Evolutionary conservation across 306 rosid genomes (phyloP), one percentile per base, ranked within the genome.

Genomic region (Quillaja saponaria): DNA sequence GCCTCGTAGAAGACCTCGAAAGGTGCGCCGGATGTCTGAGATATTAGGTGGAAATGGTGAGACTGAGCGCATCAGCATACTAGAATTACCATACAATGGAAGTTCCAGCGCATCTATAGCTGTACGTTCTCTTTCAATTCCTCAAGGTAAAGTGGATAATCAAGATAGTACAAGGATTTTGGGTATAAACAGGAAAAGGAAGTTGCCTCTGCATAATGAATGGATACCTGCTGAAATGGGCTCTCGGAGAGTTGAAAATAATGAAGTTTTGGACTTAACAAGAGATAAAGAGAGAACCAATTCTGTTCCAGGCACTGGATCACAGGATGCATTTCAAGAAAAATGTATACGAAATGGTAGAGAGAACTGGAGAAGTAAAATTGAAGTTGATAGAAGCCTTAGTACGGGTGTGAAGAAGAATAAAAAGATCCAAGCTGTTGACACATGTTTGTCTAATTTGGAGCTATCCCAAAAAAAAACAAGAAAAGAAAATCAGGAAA

Each of bases 1-100:
- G 57, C 76, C 76, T 55, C 95, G 91, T 52, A 76, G 83, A 81
- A 90, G 76, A 71, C 76, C 77, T 48, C 86, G 81, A 63, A 94
- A 85, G 86, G 80, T 83, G 68, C 99, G 99, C 52, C 73, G 87
- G 65, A 79, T 94, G 87, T 66, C 90, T 72, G 99, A 94, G 60
- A 78, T 94, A 69, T 72, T 88, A 66, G 69, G 82, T 79, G 84
- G 13, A 63, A 77, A 81, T 66, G 83, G 76, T 28, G 81, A 80
- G 75, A 67, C 72, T 44, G 85, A 69, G 47, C 69, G 40, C 62
- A 61, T 58, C 42, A 52, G 63, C 8, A 28, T 13, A 41, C 84
- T 69, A 63, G 84, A 72, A 66, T 76, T 80, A 61, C 66, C 83
- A 51, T 63, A 79, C 71, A 72, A 52, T 31, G 80, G 71, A 64